phyloP scores from a whole-genome alignment of 2,329 filamentous ascomycete genomes.

The Neoascochyta sp. region DNA sequence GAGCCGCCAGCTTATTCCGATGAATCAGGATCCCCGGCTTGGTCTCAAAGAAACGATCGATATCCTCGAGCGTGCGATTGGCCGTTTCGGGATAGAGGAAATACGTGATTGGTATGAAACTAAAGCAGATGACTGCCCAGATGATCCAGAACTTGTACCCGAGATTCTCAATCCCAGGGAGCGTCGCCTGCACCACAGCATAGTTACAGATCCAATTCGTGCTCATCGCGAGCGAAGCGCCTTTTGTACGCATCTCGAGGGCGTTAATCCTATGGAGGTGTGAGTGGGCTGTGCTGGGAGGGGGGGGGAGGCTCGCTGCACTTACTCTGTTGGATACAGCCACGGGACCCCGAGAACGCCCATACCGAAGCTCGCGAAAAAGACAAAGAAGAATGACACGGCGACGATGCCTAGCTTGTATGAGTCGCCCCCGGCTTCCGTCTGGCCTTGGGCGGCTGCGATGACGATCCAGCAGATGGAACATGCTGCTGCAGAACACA shows the following conservation, averaged over 20 bases:
- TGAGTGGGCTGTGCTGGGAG: conserved; percentile 1
- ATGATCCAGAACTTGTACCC: conserved; percentile 55
- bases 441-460: conserved; percentile 43
- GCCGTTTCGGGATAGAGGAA: conserved; percentile 54
- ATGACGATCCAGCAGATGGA: conserved; percentile 51
- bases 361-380: conserved; percentile 37
- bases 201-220: conserved; percentile 37
- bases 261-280: conserved; percentile 24
- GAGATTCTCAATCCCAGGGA: conserved; percentile 41
- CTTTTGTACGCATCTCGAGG: conserved; percentile 36
- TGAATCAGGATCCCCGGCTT: conserved; percentile 44
- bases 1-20: conserved; percentile 48
- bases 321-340: conserved; percentile 33
- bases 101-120: conserved; percentile 51
- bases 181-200: conserved; percentile 31
- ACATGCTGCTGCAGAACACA: conserved; percentile 47
- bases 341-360: conserved; percentile 35
- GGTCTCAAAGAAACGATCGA: conserved; percentile 44
- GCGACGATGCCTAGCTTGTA: conserved; percentile 48
- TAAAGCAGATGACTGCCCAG: conserved; percentile 53
- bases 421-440: conserved; percentile 41
- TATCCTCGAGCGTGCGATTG: conserved; percentile 47
- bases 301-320: background rate
- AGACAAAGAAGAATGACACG: conserved; percentile 44
- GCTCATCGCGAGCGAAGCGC: conserved; percentile 31